Evolutionary conservation across 441 rosid species (phyloP), one percentile per base, ranked within the genome.

Genomic region (Pelargonium myrrhifolium): DNA sequence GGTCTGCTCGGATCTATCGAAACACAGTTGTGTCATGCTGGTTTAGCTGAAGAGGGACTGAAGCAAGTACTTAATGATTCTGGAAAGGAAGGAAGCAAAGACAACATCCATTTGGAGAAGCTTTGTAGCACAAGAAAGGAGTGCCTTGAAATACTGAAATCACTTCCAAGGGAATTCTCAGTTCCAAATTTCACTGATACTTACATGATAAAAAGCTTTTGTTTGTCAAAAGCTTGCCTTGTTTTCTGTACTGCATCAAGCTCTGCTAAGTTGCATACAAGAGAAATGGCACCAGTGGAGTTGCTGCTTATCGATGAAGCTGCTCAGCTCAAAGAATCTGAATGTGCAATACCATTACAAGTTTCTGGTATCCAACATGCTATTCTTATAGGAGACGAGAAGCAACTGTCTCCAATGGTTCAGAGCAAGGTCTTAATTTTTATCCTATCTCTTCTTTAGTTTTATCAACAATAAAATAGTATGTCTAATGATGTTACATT

Each of bases 271-370:
- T 63, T 72, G 64, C 51, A 62, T 51, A 18, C 6, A 4, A 12
- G 20, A 60, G 31, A 8, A 24, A 67, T 60, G 62, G 18, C 37
- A 20, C 67, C 75, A n/a, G 14, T 62, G 55, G 31, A 72, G 12
- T 11, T 66, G 15, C 17, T 72, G 24, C 58, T 72, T 8, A 72
- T 66, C 9, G 75, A 72, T 62, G 75, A 72, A 60, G 75, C 75
- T 15, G 70, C 75, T 4, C 62, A 28, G 67, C 39, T 72, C 22
- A 66, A 39, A 51, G 75, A 72, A 65, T 71, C 66, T 20, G 74
- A 71, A 26, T 72, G 66, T 9, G 28, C 39, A 18, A 72, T 72
- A 24, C 75, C 75, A 3, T 26, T 72, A 9, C 75, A 67, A 62
- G 63, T 72, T 62, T 61, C 26, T 31, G 71, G 71, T 11, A 11